Percentiles rank a stretch among this genome's conserved stretches.
Conservation (phyloP, 1,284 basidiomycete species). For the Ganoderma leucocontextum region DNA sequence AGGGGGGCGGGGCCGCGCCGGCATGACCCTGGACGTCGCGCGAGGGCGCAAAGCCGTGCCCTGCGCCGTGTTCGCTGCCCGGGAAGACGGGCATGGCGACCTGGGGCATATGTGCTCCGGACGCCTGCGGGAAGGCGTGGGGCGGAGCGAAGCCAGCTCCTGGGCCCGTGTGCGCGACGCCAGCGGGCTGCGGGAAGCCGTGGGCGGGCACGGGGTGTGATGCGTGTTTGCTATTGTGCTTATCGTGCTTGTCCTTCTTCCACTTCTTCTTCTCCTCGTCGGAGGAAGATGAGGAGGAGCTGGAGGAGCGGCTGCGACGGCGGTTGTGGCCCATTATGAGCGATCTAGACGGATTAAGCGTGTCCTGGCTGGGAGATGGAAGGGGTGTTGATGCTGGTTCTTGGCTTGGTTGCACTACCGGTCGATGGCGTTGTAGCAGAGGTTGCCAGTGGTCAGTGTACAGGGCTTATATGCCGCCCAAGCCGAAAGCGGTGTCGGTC, state of each 20-base stretch:
- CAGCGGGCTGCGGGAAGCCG: slow-evolving; percentile 12
- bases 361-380: no score
- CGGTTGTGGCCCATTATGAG: slow-evolving; percentile 33
- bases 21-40: slow-evolving; percentile 16
- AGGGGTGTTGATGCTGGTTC: neutral
- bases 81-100: slow-evolving; percentile 24
- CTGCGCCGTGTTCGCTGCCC: slow-evolving; percentile 22
- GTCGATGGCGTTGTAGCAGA: neutral
- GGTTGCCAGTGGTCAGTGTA: neutral
- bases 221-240: slow-evolving; percentile 32
- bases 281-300: slow-evolving; percentile 33
- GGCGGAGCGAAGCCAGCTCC: neutral
- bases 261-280: slow-evolving; percentile 34
- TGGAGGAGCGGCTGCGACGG: slow-evolving; percentile 37
- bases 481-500: neutral
- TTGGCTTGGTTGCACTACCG: neutral
- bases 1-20: slow-evolving; percentile 15
- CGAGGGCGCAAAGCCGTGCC: slow-evolving; percentile 5
- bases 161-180: slow-evolving; percentile 14
- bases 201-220: slow-evolving; percentile 19
- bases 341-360: neutral
- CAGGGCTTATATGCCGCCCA: neutral
- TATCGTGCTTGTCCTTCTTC: slow-evolving; percentile 34
- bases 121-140: neutral
- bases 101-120: neutral